These are phyloP conservation scores for Lablab purpureus DNA, from an alignment of 306 rosid genomes.

Conservation along the genomic window DNA sequence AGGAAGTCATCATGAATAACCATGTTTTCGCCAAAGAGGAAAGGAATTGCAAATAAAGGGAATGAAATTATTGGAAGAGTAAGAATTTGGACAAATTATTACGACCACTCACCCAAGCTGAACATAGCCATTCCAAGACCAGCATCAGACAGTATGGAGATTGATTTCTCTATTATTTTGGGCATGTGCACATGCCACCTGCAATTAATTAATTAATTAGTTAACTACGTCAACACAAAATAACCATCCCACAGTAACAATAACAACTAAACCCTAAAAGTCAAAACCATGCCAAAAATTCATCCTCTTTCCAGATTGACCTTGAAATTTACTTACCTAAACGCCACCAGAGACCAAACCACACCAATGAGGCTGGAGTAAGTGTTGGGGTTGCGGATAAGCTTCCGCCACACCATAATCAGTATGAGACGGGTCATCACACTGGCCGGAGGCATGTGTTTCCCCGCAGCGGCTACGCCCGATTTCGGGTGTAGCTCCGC, in stretches of 20 bases:
- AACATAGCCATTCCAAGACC: conserved; percentile 99
- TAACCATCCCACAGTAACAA: conserved; percentile 8
- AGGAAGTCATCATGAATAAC: neutral
- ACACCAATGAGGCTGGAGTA: conserved; percentile 96
- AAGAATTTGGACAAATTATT: conserved; percentile 32
- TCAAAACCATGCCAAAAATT: conserved; percentile 29
- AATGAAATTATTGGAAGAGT: conserved; percentile 43
- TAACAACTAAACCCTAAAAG: conserved; percentile 18
- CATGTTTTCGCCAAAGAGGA: conserved; percentile 23
- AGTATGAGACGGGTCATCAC: conserved; percentile 95
- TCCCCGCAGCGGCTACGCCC: conserved; percentile 48
- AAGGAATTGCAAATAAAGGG: conserved; percentile 19
- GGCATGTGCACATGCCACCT: conserved; percentile 98
- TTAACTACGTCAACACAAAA: conserved; percentile 10
- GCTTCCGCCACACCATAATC: conserved; percentile 99
- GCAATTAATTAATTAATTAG: conserved; percentile 20
- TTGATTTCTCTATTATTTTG: conserved; percentile 72
- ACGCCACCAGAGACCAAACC: conserved; percentile 87
- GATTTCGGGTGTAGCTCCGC: conserved; percentile 80
- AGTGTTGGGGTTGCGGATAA: conserved; percentile 96
- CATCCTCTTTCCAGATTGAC: conserved; percentile 3
- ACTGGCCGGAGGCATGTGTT: conserved; percentile 98
- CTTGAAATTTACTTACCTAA: conserved; percentile 60
- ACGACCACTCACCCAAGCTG: conserved; percentile 85
- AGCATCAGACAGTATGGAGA: conserved; percentile 96